Evolutionary conservation across 2,329 filamentous ascomycete species (phyloP).

Genomic region (Colletotrichum gigasporum): DNA sequence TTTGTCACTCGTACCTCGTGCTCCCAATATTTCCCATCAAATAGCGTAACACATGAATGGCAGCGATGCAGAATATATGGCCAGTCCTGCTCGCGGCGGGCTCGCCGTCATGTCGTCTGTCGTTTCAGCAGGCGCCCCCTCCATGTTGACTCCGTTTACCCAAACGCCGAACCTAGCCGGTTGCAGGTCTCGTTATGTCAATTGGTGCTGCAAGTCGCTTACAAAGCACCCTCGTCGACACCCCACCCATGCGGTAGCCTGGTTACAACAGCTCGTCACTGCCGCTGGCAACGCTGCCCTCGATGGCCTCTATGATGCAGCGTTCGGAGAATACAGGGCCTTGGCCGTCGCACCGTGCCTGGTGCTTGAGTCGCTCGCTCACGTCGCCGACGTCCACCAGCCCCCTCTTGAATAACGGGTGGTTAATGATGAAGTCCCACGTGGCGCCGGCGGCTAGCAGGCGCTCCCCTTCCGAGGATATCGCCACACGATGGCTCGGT

Average conservation of each 20-base stretch:
- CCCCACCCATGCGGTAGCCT: background rate
- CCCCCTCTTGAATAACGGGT: conserved; percentile 80
- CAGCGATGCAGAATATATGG: background rate
- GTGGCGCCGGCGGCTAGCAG: conserved; percentile 80
- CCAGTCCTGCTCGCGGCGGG: background rate
- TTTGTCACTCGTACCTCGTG: conserved; percentile 18
- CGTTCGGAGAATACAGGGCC: conserved; percentile 88
- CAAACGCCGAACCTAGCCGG: conserved; percentile 29
- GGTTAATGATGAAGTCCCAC: conserved; percentile 89
- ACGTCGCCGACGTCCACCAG: conserved; percentile 85
- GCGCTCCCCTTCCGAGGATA: conserved; percentile 71
- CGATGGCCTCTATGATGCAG: conserved; percentile 77
- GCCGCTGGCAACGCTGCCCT: conserved; percentile 79
- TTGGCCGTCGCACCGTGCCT: conserved; percentile 85
- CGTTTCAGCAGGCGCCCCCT: conserved; percentile 21
- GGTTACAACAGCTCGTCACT: conserved; percentile 75
- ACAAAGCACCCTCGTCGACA: conserved; percentile 13
- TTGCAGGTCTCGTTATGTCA: conserved; percentile 6
- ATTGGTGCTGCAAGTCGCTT: conserved; percentile 21
- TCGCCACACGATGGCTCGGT: conserved; percentile 74
- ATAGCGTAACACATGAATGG: conserved; percentile 10
- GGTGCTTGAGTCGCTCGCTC: conserved; percentile 78
- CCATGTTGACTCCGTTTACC: conserved; percentile 25
- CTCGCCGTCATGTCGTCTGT: background rate
- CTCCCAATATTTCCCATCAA: background rate